Evolutionary conservation across 768 basidiomycete genomes (phyloP).

Genomic region (Kwoniella sp.): DNA sequence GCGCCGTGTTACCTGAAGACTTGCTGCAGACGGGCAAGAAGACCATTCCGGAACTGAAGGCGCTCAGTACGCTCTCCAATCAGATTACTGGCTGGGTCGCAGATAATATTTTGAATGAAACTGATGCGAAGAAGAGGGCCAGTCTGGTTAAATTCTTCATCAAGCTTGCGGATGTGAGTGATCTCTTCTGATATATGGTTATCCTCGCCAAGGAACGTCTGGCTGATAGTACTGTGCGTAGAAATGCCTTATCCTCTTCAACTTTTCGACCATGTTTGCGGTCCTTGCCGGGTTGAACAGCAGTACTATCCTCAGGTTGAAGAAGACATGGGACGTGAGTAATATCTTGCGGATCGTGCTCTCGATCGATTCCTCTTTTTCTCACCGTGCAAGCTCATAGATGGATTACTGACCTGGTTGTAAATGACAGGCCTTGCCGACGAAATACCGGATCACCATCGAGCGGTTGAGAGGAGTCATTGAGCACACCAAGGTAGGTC

Average conservation of each 20-base stretch:
- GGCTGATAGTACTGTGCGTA: conserved; percentile 53
- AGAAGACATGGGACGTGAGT: conserved; percentile 90
- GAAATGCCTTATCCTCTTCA: conserved; percentile 80
- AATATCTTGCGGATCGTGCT: no score
- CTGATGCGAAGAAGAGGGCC: conserved; percentile 80
- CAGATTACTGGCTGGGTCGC: conserved; percentile 85
- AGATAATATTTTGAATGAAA: conserved; percentile 87
- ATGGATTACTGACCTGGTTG: conserved; percentile 2
- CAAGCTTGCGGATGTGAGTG: conserved; percentile 64
- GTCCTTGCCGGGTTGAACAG: conserved; percentile 93
- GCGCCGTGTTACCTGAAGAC: conserved; percentile 82
- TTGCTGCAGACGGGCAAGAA: conserved; percentile 80
- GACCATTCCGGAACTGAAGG: conserved; percentile 68
- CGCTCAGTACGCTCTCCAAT: conserved; percentile 84
- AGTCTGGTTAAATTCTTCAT: conserved; percentile 85
- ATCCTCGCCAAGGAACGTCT: neutral
- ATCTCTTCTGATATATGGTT: neutral
- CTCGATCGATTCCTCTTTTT: no score
- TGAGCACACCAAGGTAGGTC: conserved; percentile 67
- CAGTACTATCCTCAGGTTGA: conserved; percentile 86
- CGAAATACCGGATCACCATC: conserved; percentile 78
- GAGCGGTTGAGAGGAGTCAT: conserved; percentile 80
- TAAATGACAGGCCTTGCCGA: conserved; percentile 69
- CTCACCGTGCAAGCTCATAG: no score
- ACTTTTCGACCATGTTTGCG: conserved; percentile 90